Evolutionary conservation across 1,139 yeast species (phyloP).

Genomic region (Protomyces pachydermus): DNA sequence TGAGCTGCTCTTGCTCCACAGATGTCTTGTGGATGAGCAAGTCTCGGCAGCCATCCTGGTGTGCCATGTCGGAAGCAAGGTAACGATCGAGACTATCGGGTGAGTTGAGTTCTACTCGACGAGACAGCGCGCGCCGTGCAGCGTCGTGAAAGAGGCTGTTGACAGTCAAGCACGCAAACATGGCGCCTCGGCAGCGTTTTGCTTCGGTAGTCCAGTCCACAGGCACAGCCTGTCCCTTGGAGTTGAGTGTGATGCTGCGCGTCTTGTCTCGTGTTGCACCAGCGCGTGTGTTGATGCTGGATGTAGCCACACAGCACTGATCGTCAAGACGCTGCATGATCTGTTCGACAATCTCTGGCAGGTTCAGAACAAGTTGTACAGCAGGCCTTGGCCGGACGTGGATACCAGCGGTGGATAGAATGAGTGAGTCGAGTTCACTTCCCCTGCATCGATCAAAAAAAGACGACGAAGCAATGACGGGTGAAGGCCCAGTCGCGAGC

Average conservation of each 20-base stretch:
- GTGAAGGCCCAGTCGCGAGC: neutral
- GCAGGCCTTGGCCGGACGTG: neutral
- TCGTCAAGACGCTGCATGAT: conserved; percentile 5
- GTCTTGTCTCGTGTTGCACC: neutral
- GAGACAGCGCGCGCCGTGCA: conserved; percentile 2
- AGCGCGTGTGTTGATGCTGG: neutral
- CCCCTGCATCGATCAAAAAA: neutral
- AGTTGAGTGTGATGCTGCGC: neutral
- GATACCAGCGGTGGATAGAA: neutral
- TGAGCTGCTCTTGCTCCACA: conserved; percentile 4
- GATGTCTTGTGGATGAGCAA: conserved; percentile 9
- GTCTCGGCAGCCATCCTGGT: conserved; percentile 16
- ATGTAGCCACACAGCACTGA: neutral
- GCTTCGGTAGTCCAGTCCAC: neutral
- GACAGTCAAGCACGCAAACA: conserved; percentile 17
- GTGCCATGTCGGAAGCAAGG: neutral
- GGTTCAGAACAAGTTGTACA: neutral
- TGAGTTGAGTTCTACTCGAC: neutral
- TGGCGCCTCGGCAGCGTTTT: neutral
- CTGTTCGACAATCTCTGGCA: conserved; percentile 16
- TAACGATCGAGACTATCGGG: neutral
- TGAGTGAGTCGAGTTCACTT: neutral
- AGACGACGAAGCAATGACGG: neutral
- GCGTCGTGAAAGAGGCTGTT: conserved; percentile 1
- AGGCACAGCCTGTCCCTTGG: neutral